Base-by-base conservation (phyloP, 164 flowering plant genomes). In the Kingdonia uniflora region DNA sequence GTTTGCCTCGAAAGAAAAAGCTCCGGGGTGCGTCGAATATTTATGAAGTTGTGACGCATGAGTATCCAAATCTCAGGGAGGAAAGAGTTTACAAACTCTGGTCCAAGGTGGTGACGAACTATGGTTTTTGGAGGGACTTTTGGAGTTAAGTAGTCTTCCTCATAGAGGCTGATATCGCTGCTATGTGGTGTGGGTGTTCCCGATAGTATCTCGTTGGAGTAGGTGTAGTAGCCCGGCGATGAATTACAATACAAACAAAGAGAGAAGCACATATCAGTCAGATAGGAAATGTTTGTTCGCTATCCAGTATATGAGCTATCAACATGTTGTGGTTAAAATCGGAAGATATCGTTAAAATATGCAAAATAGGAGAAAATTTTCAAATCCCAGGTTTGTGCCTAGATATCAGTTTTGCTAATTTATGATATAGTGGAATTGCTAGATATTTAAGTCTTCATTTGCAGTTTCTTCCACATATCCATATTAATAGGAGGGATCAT, bases 1-100 rank as follows among this genome's bases (percentile, higher is more conserved):
- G 80, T 42, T 7, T 78, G 79, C 14, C 86, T 55, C 11, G 87
- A 80, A 4, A 80, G 80, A 74, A 84, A 84, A 16, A 84, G 94
- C 72, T 84, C 94, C 1, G 88, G 94, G 12, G 84, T 81, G 0
- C 87, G 72, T 14, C 69, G 47, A 47, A 80, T 78, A 71, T 72
- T 84, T 23, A 52, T 74, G 73, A 81, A 80, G 70, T 78, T 81
- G 15, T 85, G 71, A n/a, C 84, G 76, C 69, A 77, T 76, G 10
- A 81, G 79, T 20, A 78, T 55, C 80, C 77, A 72, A 0, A 64
- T 74, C 53, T 81, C 94, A 0, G 70, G 0, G 53, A 75, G 44
- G 68, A 72, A 80, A 5, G 84, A 66, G 19, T 81, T 84, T 11
- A 71, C 64, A 21, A 78, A 80, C 39, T 78, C 76, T 2, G 82